These are phyloP conservation scores for Solanum chiquidenum DNA, from an alignment of 257 asterid genomes.

Conservation along the genomic window DNA sequence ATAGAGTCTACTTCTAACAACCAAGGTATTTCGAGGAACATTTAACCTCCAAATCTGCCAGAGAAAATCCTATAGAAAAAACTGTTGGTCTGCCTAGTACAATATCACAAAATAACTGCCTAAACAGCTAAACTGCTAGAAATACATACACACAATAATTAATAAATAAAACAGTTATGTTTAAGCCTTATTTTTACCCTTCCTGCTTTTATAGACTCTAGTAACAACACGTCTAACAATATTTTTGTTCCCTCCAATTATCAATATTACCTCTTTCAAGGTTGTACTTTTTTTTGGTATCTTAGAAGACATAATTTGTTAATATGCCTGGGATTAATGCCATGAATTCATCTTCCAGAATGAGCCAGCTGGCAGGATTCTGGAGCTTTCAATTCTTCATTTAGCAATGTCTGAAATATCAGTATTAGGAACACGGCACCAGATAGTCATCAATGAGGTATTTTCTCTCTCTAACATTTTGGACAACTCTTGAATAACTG, in stretches of 20 bases:
- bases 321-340: background rate
- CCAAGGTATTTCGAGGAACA: background rate
- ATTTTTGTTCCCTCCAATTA: background rate
- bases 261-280: background rate
- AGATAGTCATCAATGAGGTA: constrained; percentile 93
- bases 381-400: constrained; percentile 86
- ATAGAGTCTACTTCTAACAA: background rate
- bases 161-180: background rate
- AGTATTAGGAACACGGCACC: constrained; percentile 80
- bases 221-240: background rate
- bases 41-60: background rate
- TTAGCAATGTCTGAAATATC: constrained; percentile 89
- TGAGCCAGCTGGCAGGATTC: constrained; percentile 75
- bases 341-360: constrained; percentile 28
- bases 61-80: background rate
- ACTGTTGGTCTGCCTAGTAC: background rate
- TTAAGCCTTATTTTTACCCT: background rate
- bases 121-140: background rate
- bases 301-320: background rate
- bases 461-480: background rate
- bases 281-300: background rate
- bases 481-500: background rate
- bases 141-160: background rate
- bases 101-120: background rate
- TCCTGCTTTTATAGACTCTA: background rate